Conservation (phyloP, 2,329 filamentous ascomycete genomes). For the Delphinella strobiligena region DNA sequence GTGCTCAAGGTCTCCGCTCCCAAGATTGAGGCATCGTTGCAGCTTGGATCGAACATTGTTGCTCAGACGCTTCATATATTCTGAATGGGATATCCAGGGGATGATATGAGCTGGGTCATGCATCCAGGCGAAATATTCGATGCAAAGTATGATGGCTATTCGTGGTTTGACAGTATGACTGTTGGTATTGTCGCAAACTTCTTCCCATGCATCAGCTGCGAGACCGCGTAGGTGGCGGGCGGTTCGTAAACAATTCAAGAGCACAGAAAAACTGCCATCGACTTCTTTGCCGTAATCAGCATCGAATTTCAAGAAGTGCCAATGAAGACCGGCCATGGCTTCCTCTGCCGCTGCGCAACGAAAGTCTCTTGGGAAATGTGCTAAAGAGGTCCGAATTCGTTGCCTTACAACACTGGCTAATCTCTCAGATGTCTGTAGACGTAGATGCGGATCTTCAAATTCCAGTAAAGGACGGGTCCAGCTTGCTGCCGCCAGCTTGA, state of each 20-base stretch:
- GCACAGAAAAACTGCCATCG: not conserved
- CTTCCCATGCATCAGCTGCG: not conserved
- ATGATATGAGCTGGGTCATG: not conserved
- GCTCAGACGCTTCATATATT: not conserved
- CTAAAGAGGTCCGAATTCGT: not conserved
- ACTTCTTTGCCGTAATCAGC: not conserved
- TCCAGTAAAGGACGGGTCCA: not conserved
- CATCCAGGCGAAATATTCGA: not conserved
- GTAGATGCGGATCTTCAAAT: not conserved
- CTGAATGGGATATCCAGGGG: not conserved
- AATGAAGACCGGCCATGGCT: not conserved
- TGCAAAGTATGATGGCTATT: not conserved
- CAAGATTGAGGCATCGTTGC: not conserved
- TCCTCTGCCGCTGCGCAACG: not conserved
- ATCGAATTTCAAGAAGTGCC: not conserved
- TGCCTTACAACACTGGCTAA: not conserved
- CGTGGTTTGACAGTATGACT: not conserved
- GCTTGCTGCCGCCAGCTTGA: not conserved
- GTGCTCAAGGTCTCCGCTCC: not conserved
- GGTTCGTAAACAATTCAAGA: not conserved
- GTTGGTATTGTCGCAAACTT: not conserved
- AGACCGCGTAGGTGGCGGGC: not conserved
- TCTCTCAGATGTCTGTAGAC: not conserved
- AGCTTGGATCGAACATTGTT: not conserved
- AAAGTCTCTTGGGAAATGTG: not conserved